Evolutionary conservation across 139 green algal species (phyloP), one percentile per base, ranked within the genome.

Genomic region (Yamagishiella unicocca): DNA sequence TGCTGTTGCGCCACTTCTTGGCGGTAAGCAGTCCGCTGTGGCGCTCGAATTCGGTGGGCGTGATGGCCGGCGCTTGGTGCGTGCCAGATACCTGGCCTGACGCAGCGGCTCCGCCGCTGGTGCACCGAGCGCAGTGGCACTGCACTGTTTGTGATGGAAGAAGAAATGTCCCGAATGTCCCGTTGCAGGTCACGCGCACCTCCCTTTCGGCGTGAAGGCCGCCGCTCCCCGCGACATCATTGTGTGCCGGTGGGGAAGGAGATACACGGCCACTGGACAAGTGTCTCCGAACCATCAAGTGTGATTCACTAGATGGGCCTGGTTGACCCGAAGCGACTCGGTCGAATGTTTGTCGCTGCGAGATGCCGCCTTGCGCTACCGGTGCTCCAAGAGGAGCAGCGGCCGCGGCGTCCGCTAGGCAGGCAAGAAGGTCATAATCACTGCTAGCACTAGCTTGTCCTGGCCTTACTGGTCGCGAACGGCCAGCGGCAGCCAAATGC

Each of bases 1-100:
- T 97, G 81, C 74, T 95, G 66, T 90, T 92, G 54, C 93, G 92
- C 95, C 95, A 97, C 89, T 97, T 97, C 83, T 97, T 97, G 43
- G 89, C 89, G 22, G 90, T 87, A 0, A 87, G 77, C 90, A 96
- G 95, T 40, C 95, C 95, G 19, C 84, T 88, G 81, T 97, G 94
- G 24, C 92, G 89, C 84, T 97, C 95, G 87, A 95, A 97, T 91
- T 97, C 95, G 10, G 91, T 95, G 37, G 95, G 95, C 0, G 95
- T 93, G 68, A 96, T 89, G 50, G 64, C 29, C 17, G 76, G 68
- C n/a, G 35, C 66, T 43, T 24, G 21, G 7, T n/a, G n/a, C n/a
- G n/a, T 67, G 19, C 12, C 50, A 12, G 50, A 17, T 17, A 17
- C 12, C 35, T 46, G 67, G 3, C 25, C 24, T 2, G 61, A 33